phyloP scores from a whole-genome alignment of 768 basidiomycete species.

The Megacollybia marginata region DNA sequence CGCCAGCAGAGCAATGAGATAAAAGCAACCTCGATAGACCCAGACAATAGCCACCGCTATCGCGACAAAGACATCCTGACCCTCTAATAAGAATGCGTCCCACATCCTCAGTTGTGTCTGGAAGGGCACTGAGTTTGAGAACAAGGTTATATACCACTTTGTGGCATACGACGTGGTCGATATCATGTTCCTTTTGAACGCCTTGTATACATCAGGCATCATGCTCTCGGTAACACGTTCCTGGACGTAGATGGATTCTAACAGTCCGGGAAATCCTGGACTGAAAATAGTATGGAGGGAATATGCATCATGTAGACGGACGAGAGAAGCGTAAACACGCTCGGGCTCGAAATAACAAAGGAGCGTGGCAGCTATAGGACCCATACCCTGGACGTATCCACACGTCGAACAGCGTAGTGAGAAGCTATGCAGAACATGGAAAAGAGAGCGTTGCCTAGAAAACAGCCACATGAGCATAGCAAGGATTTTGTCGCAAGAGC shows the following conservation, averaged over 20 bases:
- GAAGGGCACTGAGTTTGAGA: conserved; percentile 92
- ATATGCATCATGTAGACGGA: conserved; percentile 86
- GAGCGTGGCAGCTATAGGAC: conserved; percentile 90
- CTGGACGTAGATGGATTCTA: conserved; percentile 95
- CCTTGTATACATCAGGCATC: conserved; percentile 84
- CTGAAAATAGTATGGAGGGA: conserved; percentile 82
- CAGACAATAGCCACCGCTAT: conserved; percentile 86
- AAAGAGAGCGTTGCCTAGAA: conserved; percentile 83
- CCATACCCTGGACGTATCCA: conserved; percentile 99
- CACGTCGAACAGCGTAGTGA: conserved; percentile 79
- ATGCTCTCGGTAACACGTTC: conserved; percentile 80
- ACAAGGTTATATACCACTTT: conserved; percentile 99
- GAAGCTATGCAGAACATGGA: conserved; percentile 90
- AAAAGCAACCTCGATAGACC: conserved; percentile 67
- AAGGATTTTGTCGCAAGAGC: neutral
- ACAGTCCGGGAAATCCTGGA: conserved; percentile 91
- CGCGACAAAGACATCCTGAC: conserved; percentile 81
- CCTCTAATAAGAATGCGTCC: conserved; percentile 91
- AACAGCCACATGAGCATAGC: neutral
- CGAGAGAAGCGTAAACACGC: conserved; percentile 75
- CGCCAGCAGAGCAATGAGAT: neutral
- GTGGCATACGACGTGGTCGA: conserved; percentile 94
- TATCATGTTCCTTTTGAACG: conserved; percentile 84
- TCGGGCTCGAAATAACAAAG: conserved; percentile 92
- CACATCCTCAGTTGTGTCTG: conserved; percentile 91